Conservation (phyloP, 2,329 filamentous ascomycete genomes). For the Ilyonectria robusta region DNA sequence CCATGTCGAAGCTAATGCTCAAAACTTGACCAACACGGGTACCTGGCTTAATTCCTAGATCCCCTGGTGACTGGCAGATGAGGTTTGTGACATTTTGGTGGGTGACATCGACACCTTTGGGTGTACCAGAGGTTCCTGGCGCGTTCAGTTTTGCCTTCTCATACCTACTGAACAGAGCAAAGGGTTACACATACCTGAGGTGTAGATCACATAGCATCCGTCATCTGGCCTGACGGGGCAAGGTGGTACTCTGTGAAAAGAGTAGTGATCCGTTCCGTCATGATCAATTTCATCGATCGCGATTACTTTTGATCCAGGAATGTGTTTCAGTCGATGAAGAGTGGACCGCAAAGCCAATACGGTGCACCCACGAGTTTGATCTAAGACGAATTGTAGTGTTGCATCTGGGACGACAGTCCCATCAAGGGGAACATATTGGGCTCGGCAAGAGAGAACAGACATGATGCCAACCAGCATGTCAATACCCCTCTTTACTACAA, state of each 20-base stretch:
- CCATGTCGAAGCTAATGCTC: slow-evolving; percentile 74
- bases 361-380: slow-evolving; percentile 59
- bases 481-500: slow-evolving; percentile 68
- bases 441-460: slow-evolving; percentile 68
- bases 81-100: slow-evolving; percentile 70
- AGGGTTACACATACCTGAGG: slow-evolving; percentile 58
- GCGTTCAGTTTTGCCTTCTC: neutral
- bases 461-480: slow-evolving; percentile 71
- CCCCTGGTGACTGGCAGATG: slow-evolving; percentile 64
- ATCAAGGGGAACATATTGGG: slow-evolving; percentile 72
- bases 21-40: slow-evolving; percentile 68
- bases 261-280: neutral
- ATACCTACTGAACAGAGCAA: neutral
- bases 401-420: slow-evolving; percentile 66
- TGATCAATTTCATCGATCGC: slow-evolving; percentile 47
- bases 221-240: slow-evolving; percentile 39
- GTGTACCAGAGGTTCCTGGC: slow-evolving; percentile 66
- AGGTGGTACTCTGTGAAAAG: slow-evolving; percentile 3
- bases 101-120: slow-evolving; percentile 71
- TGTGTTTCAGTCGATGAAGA: slow-evolving; percentile 44
- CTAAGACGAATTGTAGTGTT: slow-evolving; percentile 64
- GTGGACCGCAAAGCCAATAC: slow-evolving; percentile 61
- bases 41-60: slow-evolving; percentile 64
- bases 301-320: slow-evolving; percentile 43
- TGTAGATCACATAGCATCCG: slow-evolving; percentile 68